Evolutionary conservation across 805 yeast genomes (phyloP).

Genomic region (Pichia paraexigua): DNA sequence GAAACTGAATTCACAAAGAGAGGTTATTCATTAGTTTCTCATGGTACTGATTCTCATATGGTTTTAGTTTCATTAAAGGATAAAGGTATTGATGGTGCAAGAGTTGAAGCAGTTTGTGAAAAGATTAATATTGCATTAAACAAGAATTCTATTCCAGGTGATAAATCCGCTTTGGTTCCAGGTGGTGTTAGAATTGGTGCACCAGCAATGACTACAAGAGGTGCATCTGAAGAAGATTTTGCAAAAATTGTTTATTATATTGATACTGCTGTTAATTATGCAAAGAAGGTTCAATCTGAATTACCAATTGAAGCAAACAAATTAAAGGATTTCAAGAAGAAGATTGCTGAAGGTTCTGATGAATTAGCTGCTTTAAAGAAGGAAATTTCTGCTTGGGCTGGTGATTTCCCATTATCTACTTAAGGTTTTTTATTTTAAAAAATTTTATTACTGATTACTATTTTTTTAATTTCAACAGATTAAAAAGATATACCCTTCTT

Average conservation of each 20-base stretch:
- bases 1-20: constrained; percentile 63
- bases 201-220: constrained; percentile 98
- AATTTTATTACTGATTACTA: background rate
- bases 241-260: constrained; percentile 70
- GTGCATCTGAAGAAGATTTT: constrained; percentile 84
- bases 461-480: background rate
- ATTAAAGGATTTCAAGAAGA: constrained; percentile 91
- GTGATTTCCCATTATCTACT: constrained; percentile 66
- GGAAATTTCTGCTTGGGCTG: constrained; percentile 89
- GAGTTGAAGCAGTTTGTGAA: constrained; percentile 93
- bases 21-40: constrained; percentile 80
- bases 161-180: constrained; percentile 92
- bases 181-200: constrained; percentile 97
- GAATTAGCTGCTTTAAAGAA: constrained; percentile 59
- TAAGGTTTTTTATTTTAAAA: too few relatives aligned
- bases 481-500: background rate
- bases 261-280: constrained; percentile 68
- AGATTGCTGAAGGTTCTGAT: constrained; percentile 62
- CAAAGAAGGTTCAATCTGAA: constrained; percentile 64
- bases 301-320: constrained; percentile 91
- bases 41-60: constrained; percentile 97
- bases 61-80: constrained; percentile 83
- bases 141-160: constrained; percentile 98
- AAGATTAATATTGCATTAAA: constrained; percentile 90
- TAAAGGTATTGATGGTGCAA: constrained; percentile 91